phyloP scores from a whole-genome alignment of 2,329 filamentous ascomycete genomes.

The Geosmithia flava region DNA sequence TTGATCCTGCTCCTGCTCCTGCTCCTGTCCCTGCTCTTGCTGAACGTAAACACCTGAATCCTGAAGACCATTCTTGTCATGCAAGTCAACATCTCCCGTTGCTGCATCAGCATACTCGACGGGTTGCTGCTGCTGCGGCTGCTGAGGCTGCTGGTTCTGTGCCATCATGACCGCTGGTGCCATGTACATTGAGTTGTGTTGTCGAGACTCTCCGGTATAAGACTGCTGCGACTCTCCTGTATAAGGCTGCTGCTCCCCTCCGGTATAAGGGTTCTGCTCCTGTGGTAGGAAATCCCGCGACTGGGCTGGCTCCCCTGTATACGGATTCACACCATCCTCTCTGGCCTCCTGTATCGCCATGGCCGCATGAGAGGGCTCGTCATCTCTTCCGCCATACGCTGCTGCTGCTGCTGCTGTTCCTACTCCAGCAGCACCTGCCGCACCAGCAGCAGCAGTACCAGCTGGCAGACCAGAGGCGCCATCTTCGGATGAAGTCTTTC shows the following conservation, averaged over 20 bases:
- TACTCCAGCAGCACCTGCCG: constrained; percentile 40
- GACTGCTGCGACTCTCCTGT: background rate
- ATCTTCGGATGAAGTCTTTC: constrained; percentile 17
- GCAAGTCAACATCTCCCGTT: background rate
- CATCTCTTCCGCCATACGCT: constrained; percentile 17
- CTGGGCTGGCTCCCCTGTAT: constrained; percentile 32
- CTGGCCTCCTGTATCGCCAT: constrained; percentile 36
- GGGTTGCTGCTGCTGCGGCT: constrained; percentile 5
- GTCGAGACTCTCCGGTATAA: constrained; percentile 1
- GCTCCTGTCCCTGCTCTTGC: background rate
- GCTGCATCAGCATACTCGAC: background rate
- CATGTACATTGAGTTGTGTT: constrained; percentile 4
- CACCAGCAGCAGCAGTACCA: constrained; percentile 47
- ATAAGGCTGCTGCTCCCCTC: background rate
- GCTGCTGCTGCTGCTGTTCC: constrained; percentile 24
- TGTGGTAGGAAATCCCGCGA: background rate
- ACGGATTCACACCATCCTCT: constrained; percentile 45
- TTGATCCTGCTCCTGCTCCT: background rate
- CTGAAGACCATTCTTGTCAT: background rate
- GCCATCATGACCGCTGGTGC: background rate
- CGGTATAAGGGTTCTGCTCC: background rate
- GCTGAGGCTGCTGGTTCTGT: constrained; percentile 6
- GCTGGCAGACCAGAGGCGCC: constrained; percentile 20
- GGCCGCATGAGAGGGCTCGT: constrained; percentile 36
- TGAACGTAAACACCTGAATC: background rate